Conservation (phyloP, 2,329 filamentous ascomycete genomes). For the Colletotrichum tropicicola region DNA sequence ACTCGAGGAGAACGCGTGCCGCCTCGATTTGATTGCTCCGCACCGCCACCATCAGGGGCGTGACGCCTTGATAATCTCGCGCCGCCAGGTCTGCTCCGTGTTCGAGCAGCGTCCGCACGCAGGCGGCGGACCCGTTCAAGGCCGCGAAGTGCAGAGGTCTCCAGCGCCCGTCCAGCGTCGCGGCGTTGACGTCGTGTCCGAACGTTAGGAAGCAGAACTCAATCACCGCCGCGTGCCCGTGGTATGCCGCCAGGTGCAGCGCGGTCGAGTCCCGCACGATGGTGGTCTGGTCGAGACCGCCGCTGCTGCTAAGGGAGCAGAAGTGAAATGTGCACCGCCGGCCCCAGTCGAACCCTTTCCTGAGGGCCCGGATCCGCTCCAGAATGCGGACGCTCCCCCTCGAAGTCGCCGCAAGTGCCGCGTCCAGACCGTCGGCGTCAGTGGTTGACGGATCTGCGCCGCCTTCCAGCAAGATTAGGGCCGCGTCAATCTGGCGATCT, state of each 20-base stretch:
- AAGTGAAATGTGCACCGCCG: neutral
- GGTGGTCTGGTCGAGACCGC: neutral
- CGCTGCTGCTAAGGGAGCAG: no score
- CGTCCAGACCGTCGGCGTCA: neutral
- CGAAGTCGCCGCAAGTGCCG: neutral
- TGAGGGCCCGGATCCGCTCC: neutral
- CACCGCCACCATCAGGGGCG: neutral
- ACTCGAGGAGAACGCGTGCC: neutral
- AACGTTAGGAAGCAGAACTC: neutral
- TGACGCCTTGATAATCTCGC: neutral
- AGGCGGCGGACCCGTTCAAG: neutral
- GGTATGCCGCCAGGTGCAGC: conserved; percentile 2
- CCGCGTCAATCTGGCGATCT: neutral
- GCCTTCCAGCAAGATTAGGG: neutral
- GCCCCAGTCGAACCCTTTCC: neutral
- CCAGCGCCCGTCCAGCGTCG: neutral
- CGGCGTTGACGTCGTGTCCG: neutral
- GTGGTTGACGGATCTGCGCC: conserved; percentile 6
- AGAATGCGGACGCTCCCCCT: neutral
- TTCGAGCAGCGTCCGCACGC: conserved; percentile 1
- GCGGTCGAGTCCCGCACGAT: neutral
- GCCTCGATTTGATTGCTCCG: neutral
- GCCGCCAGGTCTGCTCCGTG: conserved; percentile 5
- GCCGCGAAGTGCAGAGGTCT: conserved; percentile 12
- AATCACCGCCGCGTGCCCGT: neutral